A percentile compares a stretch with the other conserved stretches of the same genome.
These are phyloP conservation scores for Dioscorea zingiberensis DNA, from an alignment of 106 monocot genomes.

Conservation along the genomic window DNA sequence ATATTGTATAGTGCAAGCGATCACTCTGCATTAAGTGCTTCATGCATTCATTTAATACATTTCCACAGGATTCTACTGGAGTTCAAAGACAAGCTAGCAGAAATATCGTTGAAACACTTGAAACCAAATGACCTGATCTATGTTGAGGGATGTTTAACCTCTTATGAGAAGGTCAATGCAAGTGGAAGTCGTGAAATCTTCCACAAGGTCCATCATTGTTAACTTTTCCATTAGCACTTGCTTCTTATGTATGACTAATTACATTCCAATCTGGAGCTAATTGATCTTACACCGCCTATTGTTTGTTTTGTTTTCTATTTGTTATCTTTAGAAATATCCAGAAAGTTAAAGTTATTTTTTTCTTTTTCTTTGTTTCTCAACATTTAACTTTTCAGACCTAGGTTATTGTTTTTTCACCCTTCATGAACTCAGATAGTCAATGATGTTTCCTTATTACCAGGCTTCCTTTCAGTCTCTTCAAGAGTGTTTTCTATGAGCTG, in stretches of 20 bases:
- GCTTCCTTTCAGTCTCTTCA: no score
- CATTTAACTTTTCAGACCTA: background rate
- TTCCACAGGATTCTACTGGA: slow-evolving; percentile 43
- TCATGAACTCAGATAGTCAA: no score
- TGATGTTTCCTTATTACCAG: no score
- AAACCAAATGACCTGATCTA: slow-evolving; percentile 61
- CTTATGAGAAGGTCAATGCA: slow-evolving; percentile 34
- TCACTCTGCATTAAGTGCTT: background rate
- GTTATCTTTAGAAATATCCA: background rate
- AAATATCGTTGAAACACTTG: slow-evolving; percentile 42
- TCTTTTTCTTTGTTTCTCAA: background rate
- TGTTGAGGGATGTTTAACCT: slow-evolving; percentile 44
- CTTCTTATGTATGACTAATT: background rate
- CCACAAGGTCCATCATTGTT: slow-evolving; percentile 37
- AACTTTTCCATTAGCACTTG: background rate
- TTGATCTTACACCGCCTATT: background rate
- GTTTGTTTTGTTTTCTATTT: background rate
- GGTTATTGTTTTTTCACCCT: no score
- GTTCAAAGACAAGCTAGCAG: slow-evolving; percentile 39
- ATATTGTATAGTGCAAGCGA: no score
- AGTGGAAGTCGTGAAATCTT: slow-evolving; percentile 27
- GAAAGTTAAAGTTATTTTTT: background rate
- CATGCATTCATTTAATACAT: slow-evolving; percentile 6
- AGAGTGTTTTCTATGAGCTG: no score
- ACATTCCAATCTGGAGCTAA: background rate